Evolutionary conservation across 257 asterid genomes (phyloP).

Genomic region (Ballota nigra): DNA sequence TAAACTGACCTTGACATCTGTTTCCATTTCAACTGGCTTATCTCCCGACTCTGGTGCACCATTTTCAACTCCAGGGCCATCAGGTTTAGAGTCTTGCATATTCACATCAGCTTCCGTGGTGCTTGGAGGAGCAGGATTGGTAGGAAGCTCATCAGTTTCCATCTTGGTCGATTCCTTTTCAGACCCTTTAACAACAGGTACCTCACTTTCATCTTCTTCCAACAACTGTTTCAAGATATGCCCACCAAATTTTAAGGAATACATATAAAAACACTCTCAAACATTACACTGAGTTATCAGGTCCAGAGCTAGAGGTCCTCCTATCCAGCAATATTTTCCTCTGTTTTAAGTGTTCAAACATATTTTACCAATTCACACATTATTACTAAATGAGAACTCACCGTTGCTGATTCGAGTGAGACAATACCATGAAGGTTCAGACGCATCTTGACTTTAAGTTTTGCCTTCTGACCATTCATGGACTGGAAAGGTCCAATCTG

Average conservation of each 20-base stretch:
- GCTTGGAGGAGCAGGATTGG: conserved; percentile 42
- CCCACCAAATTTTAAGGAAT: background rate
- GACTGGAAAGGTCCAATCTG: conserved; percentile 91
- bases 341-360: background rate
- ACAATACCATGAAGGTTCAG: conserved; percentile 84
- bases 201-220: conserved; percentile 87
- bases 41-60: conserved; percentile 66
- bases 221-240: conserved; percentile 48
- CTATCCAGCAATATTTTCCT: background rate
- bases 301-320: background rate
- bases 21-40: conserved; percentile 66
- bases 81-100: conserved; percentile 66
- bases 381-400: conserved; percentile 29
- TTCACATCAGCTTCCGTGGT: conserved; percentile 50
- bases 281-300: background rate
- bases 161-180: conserved; percentile 59
- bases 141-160: conserved; percentile 66
- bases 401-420: conserved; percentile 78
- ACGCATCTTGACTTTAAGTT: conserved; percentile 78
- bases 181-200: conserved; percentile 57
- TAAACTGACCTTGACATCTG: conserved; percentile 72
- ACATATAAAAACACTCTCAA: background rate
- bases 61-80: conserved; percentile 64
- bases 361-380: background rate
- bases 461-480: conserved; percentile 57